phyloP scores from a whole-genome alignment of 129 eudicot genomes.

The Flaveria bidentis region DNA sequence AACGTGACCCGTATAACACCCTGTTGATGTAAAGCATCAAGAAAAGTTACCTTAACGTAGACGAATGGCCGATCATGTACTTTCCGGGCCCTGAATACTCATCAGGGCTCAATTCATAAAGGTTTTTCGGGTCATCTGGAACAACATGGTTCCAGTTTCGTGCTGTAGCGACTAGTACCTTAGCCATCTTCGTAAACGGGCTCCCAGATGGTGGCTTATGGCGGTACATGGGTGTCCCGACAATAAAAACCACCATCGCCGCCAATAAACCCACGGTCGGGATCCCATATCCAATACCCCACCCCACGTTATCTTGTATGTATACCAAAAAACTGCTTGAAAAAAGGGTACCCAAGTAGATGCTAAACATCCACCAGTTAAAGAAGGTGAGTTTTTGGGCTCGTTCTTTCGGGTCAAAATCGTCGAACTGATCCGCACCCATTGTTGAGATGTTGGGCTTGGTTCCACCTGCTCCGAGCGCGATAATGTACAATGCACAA shows the following conservation, averaged over 20 bases:
- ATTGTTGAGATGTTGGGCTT: conserved; percentile 87
- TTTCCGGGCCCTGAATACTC: conserved; percentile 49
- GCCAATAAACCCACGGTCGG: conserved; percentile 60
- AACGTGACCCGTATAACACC: too few species aligned
- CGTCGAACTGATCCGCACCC: conserved; percentile 90
- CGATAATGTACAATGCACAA: conserved; percentile 65
- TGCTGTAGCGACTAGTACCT: conserved; percentile 59
- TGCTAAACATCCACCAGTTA: conserved; percentile 93
- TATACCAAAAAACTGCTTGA: conserved; percentile 71
- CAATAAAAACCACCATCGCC: conserved; percentile 54
- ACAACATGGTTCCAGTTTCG: conserved; percentile 51
- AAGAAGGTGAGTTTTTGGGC: conserved; percentile 75
- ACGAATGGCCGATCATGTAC: conserved; percentile 55
- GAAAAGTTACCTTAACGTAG: conserved; percentile 54
- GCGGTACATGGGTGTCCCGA: conserved; percentile 66
- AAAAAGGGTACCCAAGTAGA: conserved; percentile 67
- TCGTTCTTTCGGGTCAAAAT: conserved; percentile 68
- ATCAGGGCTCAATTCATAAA: conserved; percentile 59
- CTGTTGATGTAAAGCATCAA: background rate
- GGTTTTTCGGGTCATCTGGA: conserved; percentile 61
- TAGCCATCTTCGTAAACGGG: conserved; percentile 70
- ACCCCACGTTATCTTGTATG: conserved; percentile 83
- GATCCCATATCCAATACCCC: conserved; percentile 87
- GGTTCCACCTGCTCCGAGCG: conserved; percentile 86
- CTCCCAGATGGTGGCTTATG: conserved; percentile 70